These are phyloP conservation scores for Trichoderma reesei DNA, from an alignment of 495 filamentous ascomycete genomes.

Conservation along the genomic window DNA sequence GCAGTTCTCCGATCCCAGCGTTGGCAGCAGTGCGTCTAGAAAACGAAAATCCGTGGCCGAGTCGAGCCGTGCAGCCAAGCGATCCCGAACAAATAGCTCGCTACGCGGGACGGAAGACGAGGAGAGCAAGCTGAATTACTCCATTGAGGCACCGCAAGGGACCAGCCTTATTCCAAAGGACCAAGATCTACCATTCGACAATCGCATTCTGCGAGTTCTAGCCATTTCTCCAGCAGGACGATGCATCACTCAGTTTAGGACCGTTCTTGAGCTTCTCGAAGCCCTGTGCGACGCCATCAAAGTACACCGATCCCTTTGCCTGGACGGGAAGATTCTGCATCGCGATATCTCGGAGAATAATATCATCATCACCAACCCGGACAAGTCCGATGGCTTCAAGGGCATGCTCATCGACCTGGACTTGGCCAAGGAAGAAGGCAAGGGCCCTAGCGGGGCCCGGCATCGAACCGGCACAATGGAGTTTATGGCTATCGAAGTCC, in stretches of 20 bases:
- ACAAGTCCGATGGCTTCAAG: slow-evolving; percentile 14
- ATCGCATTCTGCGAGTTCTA: slow-evolving; percentile 20
- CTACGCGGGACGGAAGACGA: too few relatives aligned
- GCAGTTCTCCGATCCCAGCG: too few relatives aligned
- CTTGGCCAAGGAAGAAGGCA: slow-evolving; percentile 18
- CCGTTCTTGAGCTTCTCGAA: slow-evolving; percentile 19
- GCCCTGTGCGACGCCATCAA: slow-evolving; percentile 22
- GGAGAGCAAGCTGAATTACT: slow-evolving; percentile 13
- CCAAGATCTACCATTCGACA: slow-evolving; percentile 15
- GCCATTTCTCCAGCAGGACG: slow-evolving; percentile 23
- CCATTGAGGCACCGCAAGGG: slow-evolving; percentile 15
- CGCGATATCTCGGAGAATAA: slow-evolving; percentile 21
- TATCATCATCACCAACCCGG: slow-evolving; percentile 17
- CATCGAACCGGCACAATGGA: slow-evolving; percentile 13
- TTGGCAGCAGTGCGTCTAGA: too few relatives aligned
- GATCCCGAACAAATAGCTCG: too few relatives aligned
- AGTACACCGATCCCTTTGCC: slow-evolving; percentile 20
- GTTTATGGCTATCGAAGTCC: slow-evolving; percentile 33
- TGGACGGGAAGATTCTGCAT: slow-evolving; percentile 20
- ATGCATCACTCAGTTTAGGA: slow-evolving; percentile 20
- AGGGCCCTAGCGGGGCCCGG: slow-evolving; percentile 10
- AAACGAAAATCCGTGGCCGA: too few relatives aligned
- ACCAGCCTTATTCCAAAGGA: slow-evolving; percentile 19
- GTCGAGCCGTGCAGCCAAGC: too few relatives aligned
- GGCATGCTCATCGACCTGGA: slow-evolving; percentile 24